Conservation (phyloP, 768 basidiomycete species). For the Ephemerocybe angulata region DNA sequence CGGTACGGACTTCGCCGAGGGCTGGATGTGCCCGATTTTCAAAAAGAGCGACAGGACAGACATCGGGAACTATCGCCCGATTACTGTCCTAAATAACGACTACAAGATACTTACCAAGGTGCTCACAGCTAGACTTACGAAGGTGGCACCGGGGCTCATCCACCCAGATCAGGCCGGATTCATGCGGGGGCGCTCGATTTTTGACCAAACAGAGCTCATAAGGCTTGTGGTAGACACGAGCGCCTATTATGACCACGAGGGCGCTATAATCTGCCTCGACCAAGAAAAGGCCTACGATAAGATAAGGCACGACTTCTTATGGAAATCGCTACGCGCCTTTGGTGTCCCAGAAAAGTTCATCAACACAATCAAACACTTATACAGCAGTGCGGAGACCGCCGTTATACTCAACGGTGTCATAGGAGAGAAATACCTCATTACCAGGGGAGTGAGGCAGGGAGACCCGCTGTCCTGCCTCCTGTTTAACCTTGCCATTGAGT, state of each 20-base stretch:
- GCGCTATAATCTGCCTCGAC: constrained; percentile 26
- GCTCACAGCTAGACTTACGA: constrained; percentile 16
- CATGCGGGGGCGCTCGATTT: constrained; percentile 26
- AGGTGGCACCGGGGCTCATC: constrained; percentile 15
- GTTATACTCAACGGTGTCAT: constrained; percentile 32
- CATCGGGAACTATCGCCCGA: constrained; percentile 32
- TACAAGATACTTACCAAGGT: constrained; percentile 30
- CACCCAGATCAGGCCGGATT: constrained; percentile 39
- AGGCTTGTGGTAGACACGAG: constrained; percentile 22
- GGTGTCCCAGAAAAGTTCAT: constrained; percentile 21
- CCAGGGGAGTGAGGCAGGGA: constrained; percentile 33
- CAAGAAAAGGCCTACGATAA: constrained; percentile 40
- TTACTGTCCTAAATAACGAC: constrained; percentile 32
- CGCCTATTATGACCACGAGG: constrained; percentile 22
- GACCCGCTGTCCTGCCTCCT: constrained; percentile 38
- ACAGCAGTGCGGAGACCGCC: constrained; percentile 22
- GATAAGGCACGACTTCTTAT: constrained; percentile 29
- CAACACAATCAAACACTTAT: constrained; percentile 25
- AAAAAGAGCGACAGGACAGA: constrained; percentile 35
- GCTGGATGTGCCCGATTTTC: constrained; percentile 39
- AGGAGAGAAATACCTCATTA: constrained; percentile 24
- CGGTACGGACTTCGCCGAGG: constrained; percentile 21
- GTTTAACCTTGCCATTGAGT: constrained; percentile 38
- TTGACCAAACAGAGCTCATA: constrained; percentile 29
- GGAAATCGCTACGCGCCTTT: constrained; percentile 14